Evolutionary conservation across 768 basidiomycete species (phyloP), one percentile per base, ranked within the genome.

Genomic region (Suillus clintonianus): DNA sequence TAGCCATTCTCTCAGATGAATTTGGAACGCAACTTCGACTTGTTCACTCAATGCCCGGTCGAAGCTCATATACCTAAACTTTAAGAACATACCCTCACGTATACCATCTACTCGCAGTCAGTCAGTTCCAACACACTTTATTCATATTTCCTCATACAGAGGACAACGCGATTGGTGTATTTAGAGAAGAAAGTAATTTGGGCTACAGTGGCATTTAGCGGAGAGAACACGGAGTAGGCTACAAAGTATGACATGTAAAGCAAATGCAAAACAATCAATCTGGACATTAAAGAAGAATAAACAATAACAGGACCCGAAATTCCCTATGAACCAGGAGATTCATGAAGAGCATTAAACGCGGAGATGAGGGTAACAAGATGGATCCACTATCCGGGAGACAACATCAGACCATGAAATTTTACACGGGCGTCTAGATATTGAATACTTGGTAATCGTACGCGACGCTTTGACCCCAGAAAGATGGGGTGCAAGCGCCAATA

Each of bases 371-470:
- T 55, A 39, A 57, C 22, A 11, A 19, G 10, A 30, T 10, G 39
- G 37, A 39, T 39, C 37, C 2, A 57, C 37, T 24, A 24, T 57
- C 24, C 15, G 10, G 55, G 36, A 27, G 24, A 57, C 37, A 6
- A 19, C 17, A 27, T 57, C 37, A 57, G 9, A 27, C 34, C 32
- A 17, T 39, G 8, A 34, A 30, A 1, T 30, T 41, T 27, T 11
- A 27, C 27, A 57, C 7, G 17, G 24, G 56, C 8, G 11, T 37
- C 37, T 78, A 83, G 65, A 82, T 76, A 67, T 75, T 69, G 65
- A 77, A 90, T 58, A 86, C 76, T 73, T 92, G 90, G 75, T 92
- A 92, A 77, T 92, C 91, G 70, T 87, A 94, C 41, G 77, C 78
- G 32, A 89, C 85, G 19, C 69, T 74, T 11, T 75, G 67, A 24